A percentile compares a stretch with the other conserved stretches of the same genome.
These are phyloP conservation scores for Starmerella etchellsii DNA, from an alignment of 805 yeast species.

Conservation along the genomic window DNA sequence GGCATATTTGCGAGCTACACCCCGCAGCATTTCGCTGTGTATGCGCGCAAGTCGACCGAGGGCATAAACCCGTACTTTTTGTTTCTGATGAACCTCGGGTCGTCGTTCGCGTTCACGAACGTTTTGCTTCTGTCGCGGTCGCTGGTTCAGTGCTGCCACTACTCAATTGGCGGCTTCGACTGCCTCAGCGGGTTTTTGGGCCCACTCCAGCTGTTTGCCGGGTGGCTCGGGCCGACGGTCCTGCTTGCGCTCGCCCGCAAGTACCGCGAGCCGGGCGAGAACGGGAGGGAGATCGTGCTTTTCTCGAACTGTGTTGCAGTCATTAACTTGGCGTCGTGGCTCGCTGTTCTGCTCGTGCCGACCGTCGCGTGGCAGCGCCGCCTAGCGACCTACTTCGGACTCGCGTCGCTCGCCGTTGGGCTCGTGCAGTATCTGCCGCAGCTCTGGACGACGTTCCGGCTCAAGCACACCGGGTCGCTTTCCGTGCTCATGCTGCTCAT, in stretches of 20 bases:
- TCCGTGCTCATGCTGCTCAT: constrained; percentile 71
- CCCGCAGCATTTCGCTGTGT: constrained; percentile 60
- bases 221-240: constrained; percentile 18
- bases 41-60: constrained; percentile 49
- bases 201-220: constrained; percentile 19
- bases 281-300: constrained; percentile 30
- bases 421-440: constrained; percentile 71
- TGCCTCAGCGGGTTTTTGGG: constrained; percentile 23
- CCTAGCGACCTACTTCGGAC: constrained; percentile 37
- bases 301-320: constrained; percentile 15
- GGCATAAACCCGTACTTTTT: constrained; percentile 67
- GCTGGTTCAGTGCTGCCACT: constrained; percentile 49
- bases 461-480: constrained; percentile 69
- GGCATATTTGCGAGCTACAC: constrained; percentile 61
- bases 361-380: background rate
- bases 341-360: constrained; percentile 6
- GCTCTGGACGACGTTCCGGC: constrained; percentile 48
- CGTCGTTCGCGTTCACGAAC: constrained; percentile 53
- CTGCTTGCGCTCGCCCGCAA: constrained; percentile 22
- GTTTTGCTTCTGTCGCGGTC: constrained; percentile 47
- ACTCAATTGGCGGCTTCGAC: constrained; percentile 14
- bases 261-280: constrained; percentile 15
- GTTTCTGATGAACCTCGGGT: constrained; percentile 53
- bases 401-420: constrained; percentile 51
- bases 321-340: constrained; percentile 14